These are phyloP conservation scores for Berkeleyomyces basicola DNA, from an alignment of 2,329 filamentous ascomycete species.

Conservation along the genomic window DNA sequence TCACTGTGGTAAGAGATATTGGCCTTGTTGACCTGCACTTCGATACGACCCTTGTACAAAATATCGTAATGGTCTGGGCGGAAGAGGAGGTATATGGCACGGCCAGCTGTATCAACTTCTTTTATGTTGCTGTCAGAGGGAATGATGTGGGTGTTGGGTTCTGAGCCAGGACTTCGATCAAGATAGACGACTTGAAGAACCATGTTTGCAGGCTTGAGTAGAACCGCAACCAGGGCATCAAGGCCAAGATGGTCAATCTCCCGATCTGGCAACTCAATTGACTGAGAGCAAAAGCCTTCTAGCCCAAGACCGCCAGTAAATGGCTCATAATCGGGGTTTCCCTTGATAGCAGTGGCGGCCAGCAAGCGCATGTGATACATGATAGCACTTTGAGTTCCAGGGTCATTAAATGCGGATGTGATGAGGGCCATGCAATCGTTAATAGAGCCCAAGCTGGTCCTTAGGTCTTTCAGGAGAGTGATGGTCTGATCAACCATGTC, in stretches of 20 bases:
- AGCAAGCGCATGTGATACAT: conserved; percentile 76
- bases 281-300: conserved; percentile 49
- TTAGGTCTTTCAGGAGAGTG: conserved; percentile 47
- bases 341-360: conserved; percentile 71
- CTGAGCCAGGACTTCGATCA: conserved; percentile 62
- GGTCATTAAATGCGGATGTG: conserved; percentile 56
- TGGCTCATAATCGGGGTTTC: conserved; percentile 51
- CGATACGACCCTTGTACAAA: conserved; percentile 47
- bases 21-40: conserved; percentile 29
- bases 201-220: conserved; percentile 64
- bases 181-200: conserved; percentile 81
- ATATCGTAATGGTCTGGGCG: conserved; percentile 85
- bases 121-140: conserved; percentile 35
- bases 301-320: conserved; percentile 51
- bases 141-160: conserved; percentile 57
- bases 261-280: conserved; percentile 56
- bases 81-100: conserved; percentile 43
- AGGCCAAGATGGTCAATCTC: conserved; percentile 91
- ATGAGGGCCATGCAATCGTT: conserved; percentile 31
- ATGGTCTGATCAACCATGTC: conserved; percentile 69
- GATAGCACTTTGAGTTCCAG: conserved; percentile 50
- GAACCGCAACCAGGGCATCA: conserved; percentile 55
- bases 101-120: conserved; percentile 27
- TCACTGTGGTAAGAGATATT: conserved; percentile 34
- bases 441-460: conserved; percentile 23